Base-by-base conservation (phyloP, 129 eudicot species). In the Ambrosia artemisiifolia region DNA sequence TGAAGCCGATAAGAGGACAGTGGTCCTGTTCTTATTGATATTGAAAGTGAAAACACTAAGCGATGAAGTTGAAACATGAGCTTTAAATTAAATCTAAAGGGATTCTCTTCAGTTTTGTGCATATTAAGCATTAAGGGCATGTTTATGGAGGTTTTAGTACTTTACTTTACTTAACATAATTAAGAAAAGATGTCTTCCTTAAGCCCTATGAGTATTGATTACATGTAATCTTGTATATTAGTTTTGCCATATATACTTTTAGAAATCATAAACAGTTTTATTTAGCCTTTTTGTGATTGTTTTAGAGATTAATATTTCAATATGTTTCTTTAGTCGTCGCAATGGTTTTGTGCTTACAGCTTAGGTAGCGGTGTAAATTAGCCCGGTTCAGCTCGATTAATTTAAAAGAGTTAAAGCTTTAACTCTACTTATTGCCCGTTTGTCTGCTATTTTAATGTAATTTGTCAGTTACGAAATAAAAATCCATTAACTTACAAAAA, bases 151-250 rank as follows among this genome's bases (percentile, higher is more conserved):
- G 7, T 72, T 46, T 44, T 8, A 30, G 20, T 46, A 61, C 20
- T 24, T 62, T 6, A 46, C 13, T 72, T 61, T 60, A 36, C 35
- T 72, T 36, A 56, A 60, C 61, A 28, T 32, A 67, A 61, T 72
- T 43, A 42, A 28, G 55, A 38, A 44, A 34, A 66, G 19, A 32
- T 2, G 3, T 43, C 19, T 44, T 43, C 43, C 32, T 60, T 62
- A 2, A 49, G 36, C 13, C 4, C 2, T 67, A 30, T n/a, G n/a
- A n/a, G n/a, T n/a, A n/a, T 63, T 71, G 32, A 17, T 63, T 43
- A 63, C 71, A 11, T 62, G 71, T 63, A 70, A 63, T 50, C 12
- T 78, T 78, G 82, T 78, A 78, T 71, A 78, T 63, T 63, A 71
- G 76, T 77, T 77, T 77, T 77, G 76, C 66, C 55, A 51, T 69